These are phyloP conservation scores for Cladophialophora immunda DNA, from an alignment of 2,329 filamentous ascomycete species.

Conservation along the genomic window DNA sequence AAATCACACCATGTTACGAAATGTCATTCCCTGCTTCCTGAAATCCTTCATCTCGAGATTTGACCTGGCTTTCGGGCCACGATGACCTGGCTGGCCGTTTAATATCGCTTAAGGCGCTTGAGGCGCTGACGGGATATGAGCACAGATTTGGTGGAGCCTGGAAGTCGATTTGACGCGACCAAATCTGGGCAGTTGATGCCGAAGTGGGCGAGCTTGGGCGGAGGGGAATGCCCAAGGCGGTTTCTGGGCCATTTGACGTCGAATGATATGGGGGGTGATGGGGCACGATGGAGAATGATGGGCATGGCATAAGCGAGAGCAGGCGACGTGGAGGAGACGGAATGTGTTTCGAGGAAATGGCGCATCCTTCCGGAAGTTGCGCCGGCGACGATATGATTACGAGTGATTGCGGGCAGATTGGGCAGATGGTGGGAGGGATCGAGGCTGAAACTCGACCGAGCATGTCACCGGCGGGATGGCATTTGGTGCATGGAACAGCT, in stretches of 20 bases:
- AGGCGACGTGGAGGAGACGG: conserved; percentile 23
- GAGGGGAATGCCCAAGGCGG: conserved; percentile 2
- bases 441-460: conserved; percentile 26
- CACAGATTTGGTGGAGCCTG: conserved; percentile 14
- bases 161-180: conserved; percentile 13
- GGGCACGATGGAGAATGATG: conserved; percentile 19
- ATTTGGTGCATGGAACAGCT: conserved; percentile 5
- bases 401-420: conserved; percentile 6
- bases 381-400: conserved; percentile 14
- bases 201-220: not conserved
- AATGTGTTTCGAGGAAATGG: conserved; percentile 14
- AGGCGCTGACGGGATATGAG: conserved; percentile 8
- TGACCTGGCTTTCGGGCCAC: conserved; percentile 8
- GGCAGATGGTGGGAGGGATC: not conserved
- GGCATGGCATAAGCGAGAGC: conserved; percentile 27
- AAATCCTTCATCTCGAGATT: conserved; percentile 15
- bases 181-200: conserved; percentile 2
- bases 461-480: conserved; percentile 27
- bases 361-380: conserved; percentile 33
- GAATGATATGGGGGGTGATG: conserved; percentile 10
- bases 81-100: conserved; percentile 15
- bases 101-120: conserved; percentile 29
- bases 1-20: conserved; percentile 23
- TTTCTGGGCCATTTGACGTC: conserved; percentile 1
- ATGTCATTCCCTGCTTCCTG: not conserved